phyloP scores from a whole-genome alignment of 1,284 basidiomycete species.

The Cutaneotrichosporon sp. region DNA sequence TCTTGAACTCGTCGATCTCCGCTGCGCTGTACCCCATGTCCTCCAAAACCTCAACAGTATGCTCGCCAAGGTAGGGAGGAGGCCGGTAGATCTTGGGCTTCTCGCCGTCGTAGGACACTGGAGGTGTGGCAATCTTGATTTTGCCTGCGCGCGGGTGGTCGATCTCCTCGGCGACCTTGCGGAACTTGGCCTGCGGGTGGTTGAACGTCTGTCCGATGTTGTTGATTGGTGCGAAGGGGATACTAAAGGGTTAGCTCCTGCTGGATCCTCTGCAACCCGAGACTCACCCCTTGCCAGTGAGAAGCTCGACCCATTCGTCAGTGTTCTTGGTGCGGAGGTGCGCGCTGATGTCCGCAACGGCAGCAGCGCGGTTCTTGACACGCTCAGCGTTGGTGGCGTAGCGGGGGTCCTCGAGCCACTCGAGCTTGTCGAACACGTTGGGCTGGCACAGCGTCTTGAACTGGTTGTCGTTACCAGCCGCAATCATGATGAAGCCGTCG shows the following conservation, averaged over 20 bases:
- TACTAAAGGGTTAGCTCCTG: conserved; percentile 49
- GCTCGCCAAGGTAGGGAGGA: conserved; percentile 78
- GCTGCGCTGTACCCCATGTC: conserved; percentile 63
- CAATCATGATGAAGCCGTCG: conserved; percentile 88
- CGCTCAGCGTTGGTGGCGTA: conserved; percentile 70
- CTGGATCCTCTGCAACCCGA: too few species aligned
- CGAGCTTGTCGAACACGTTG: conserved; percentile 33
- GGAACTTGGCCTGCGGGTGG: conserved; percentile 76
- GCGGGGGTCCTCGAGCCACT: conserved; percentile 49
- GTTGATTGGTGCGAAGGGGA: conserved; percentile 87
- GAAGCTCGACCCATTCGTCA: conserved; percentile 66
- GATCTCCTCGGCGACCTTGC: conserved; percentile 59
- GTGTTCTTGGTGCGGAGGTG: conserved; percentile 58
- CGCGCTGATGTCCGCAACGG: conserved; percentile 67
- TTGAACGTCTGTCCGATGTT: conserved; percentile 84
- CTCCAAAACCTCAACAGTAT: conserved; percentile 69
- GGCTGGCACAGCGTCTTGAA: conserved; percentile 50
- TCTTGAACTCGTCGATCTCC: conserved; percentile 61
- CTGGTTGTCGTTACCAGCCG: conserved; percentile 87
- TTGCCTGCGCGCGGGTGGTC: conserved; percentile 74
- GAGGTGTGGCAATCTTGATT: conserved; percentile 78
- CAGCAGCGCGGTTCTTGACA: conserved; percentile 67
- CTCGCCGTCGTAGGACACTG: conserved; percentile 79
- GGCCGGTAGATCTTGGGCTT: conserved; percentile 61
- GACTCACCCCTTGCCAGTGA: conserved; percentile 69